A percentile compares a stretch with the other conserved stretches of the same genome.
Conservation (phyloP, 768 basidiomycete genomes). For the Phlebiopsis gigantea region DNA sequence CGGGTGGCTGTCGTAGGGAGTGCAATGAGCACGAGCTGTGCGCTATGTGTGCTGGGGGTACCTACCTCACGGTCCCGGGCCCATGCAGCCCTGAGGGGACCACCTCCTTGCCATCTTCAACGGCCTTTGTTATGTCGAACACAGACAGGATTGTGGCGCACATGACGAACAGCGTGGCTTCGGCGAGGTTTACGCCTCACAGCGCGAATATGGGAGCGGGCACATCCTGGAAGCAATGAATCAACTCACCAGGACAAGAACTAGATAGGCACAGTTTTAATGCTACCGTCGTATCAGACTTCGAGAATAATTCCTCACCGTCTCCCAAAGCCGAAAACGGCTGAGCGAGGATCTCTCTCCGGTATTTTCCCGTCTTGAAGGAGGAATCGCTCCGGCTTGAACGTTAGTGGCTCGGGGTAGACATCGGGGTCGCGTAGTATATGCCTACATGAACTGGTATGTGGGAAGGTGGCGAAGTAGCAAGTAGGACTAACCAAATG, state of each 20-base stretch:
- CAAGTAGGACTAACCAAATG: slow-evolving; percentile 11
- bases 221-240: no score
- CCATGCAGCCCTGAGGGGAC: slow-evolving; percentile 8
- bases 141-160: slow-evolving; percentile 31
- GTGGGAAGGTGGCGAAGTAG: background rate
- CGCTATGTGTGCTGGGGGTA: background rate
- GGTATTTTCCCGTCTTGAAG: background rate
- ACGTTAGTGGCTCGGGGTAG: slow-evolving; percentile 18
- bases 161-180: slow-evolving; percentile 32
- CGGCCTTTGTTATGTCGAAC: slow-evolving; percentile 24
- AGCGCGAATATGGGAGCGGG: no score
- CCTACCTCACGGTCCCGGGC: background rate
- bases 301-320: slow-evolving; percentile 5
- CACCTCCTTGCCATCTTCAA: slow-evolving; percentile 11
- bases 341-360: background rate
- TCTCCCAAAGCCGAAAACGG: slow-evolving; percentile 15
- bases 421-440: slow-evolving; percentile 15
- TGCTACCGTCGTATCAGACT: no score
- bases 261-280: background rate
- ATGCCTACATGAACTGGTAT: slow-evolving; percentile 7
- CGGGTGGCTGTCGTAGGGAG: background rate
- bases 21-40: background rate
- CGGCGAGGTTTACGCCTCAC: slow-evolving; percentile 37
- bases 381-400: slow-evolving; percentile 19
- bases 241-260: slow-evolving; percentile 19